Evolutionary conservation across 1,139 yeast genomes (phyloP).

Genomic region (Schwanniomyces etchellsii): DNA sequence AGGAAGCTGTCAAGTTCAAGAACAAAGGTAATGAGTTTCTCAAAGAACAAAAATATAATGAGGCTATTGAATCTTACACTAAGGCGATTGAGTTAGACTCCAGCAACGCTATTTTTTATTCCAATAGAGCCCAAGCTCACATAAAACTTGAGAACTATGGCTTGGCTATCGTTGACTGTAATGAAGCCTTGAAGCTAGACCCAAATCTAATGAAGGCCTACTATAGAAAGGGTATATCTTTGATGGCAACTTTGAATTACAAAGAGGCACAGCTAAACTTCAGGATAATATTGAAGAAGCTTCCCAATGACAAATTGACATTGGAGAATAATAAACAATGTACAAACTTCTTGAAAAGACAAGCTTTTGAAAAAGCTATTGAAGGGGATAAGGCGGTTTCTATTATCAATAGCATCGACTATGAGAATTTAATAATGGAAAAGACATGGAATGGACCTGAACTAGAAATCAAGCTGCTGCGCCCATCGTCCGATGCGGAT

Average conservation of each 20-base stretch:
- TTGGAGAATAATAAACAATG: constrained; percentile 60
- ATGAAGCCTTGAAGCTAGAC: constrained; percentile 63
- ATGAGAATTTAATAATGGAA: constrained; percentile 50
- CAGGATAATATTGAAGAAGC: constrained; percentile 51
- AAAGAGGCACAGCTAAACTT: constrained; percentile 72
- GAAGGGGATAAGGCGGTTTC: constrained; percentile 50
- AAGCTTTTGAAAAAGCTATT: constrained; percentile 85
- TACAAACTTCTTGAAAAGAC: constrained; percentile 59
- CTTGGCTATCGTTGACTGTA: constrained; percentile 72
- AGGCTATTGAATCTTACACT: constrained; percentile 69
- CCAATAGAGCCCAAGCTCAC: constrained; percentile 89
- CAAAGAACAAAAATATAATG: constrained; percentile 54
- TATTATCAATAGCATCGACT: constrained; percentile 35
- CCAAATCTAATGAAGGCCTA: constrained; percentile 69
- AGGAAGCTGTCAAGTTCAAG: constrained; percentile 50
- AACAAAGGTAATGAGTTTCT: constrained; percentile 71
- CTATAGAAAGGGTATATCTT: constrained; percentile 79
- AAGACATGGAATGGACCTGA: constrained; percentile 62
- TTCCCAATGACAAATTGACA: constrained; percentile 72
- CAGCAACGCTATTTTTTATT: constrained; percentile 65
- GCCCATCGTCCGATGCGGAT: constrained; percentile 13
- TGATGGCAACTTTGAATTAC: constrained; percentile 70
- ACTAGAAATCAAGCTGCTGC: constrained; percentile 35
- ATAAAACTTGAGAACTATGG: constrained; percentile 86
- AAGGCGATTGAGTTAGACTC: constrained; percentile 70